phyloP scores from a whole-genome alignment of 2,329 filamentous ascomycete genomes.

The Leptoxyphium fumago region DNA sequence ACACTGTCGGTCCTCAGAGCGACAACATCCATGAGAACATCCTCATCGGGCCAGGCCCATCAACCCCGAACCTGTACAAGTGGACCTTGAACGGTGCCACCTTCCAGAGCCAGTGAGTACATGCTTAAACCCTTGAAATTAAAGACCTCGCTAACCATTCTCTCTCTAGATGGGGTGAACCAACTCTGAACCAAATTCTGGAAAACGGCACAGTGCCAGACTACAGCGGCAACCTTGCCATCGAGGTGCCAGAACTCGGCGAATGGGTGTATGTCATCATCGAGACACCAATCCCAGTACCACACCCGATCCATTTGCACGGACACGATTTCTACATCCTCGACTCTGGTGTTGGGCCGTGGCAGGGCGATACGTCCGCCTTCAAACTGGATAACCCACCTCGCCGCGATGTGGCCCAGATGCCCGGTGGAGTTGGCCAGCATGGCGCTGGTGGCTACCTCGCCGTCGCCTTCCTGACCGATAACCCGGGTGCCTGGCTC shows the following conservation, averaged over 20 bases:
- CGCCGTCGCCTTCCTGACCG: constrained; percentile 18
- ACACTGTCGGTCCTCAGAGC: constrained; percentile 13
- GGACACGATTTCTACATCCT: constrained; percentile 33
- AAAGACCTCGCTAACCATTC: background rate
- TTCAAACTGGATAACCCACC: constrained; percentile 20
- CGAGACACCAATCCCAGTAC: constrained; percentile 22
- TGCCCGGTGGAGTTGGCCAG: constrained; percentile 10
- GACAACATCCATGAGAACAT: constrained; percentile 19
- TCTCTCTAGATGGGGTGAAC: constrained; percentile 18
- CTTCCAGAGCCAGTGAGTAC: constrained; percentile 14
- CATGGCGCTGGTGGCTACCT: constrained; percentile 12
- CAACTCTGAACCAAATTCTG: constrained; percentile 23
- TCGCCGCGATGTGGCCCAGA: constrained; percentile 18
- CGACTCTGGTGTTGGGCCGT: constrained; percentile 18
- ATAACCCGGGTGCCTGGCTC: constrained; percentile 21
- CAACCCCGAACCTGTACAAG: constrained; percentile 21
- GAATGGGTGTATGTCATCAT: constrained; percentile 32
- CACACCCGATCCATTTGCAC: constrained; percentile 15
- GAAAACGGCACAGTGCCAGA: constrained; percentile 19
- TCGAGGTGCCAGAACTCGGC: constrained; percentile 18
- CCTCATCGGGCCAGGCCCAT: constrained; percentile 17
- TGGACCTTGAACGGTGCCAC: constrained; percentile 27
- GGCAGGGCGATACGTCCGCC: constrained; percentile 18
- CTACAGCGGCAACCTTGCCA: constrained; percentile 20
- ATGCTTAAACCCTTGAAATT: background rate